Percentiles rank a stretch among this genome's conserved stretches.
Evolutionary conservation across 2,329 filamentous ascomycete species (phyloP).

Genomic region (Penicillium vulpinum): DNA sequence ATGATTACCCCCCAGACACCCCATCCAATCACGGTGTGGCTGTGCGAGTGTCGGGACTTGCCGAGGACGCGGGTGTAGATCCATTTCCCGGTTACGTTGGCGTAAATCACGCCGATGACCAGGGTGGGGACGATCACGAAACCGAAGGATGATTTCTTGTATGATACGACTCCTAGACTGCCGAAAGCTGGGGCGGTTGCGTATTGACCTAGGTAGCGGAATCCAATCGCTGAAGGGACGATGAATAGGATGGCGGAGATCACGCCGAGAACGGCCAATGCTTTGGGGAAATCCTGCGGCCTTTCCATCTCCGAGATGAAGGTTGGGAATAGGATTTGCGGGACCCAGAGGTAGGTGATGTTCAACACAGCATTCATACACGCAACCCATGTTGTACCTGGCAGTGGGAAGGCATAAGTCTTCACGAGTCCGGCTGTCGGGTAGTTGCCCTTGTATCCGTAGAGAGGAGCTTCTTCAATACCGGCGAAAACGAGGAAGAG

Average conservation of each 20-base stretch:
- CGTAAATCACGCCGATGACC: slow-evolving; percentile 53
- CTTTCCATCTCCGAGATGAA: slow-evolving; percentile 55
- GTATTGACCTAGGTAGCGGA: slow-evolving; percentile 53
- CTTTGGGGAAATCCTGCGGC: slow-evolving; percentile 54
- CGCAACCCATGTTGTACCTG: slow-evolving; percentile 49
- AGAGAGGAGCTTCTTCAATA: slow-evolving; percentile 47
- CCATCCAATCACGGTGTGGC: slow-evolving; percentile 52
- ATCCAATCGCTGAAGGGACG: slow-evolving; percentile 52
- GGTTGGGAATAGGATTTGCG: slow-evolving; percentile 54
- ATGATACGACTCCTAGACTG: slow-evolving; percentile 44
- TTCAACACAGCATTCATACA: slow-evolving; percentile 55
- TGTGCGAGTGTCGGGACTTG: slow-evolving; percentile 47
- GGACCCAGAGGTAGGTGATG: slow-evolving; percentile 54
- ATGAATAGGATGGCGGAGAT: slow-evolving; percentile 53
- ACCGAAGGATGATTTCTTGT: slow-evolving; percentile 53
- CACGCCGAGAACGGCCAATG: slow-evolving; percentile 48
- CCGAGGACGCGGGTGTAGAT: slow-evolving; percentile 49
- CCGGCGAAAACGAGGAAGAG: slow-evolving; percentile 53
- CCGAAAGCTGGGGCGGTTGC: slow-evolving; percentile 53
- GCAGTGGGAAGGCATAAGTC: slow-evolving; percentile 51
- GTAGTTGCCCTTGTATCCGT: slow-evolving; percentile 50
- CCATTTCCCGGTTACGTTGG: slow-evolving; percentile 52
- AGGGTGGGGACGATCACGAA: slow-evolving; percentile 55
- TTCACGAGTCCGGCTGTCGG: slow-evolving; percentile 46
- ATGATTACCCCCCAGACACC: slow-evolving; percentile 47